Evolutionary conservation across 1,139 yeast species (phyloP).

Genomic region (Lodderomyces parapsilosis): DNA sequence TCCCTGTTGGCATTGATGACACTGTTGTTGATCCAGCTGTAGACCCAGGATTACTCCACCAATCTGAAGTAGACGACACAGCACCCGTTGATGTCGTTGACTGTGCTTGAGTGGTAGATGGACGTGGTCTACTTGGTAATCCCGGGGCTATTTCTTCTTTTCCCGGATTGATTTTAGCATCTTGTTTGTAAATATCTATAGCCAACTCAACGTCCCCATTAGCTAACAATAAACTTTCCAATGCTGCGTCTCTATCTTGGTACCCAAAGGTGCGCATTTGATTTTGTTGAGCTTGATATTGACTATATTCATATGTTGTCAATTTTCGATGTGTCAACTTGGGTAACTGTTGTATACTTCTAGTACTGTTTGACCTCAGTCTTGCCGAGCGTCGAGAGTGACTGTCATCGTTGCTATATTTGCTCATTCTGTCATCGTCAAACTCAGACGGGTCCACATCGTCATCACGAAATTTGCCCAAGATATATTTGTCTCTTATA

Average conservation of each 20-base stretch:
- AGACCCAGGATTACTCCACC: conserved; percentile 24
- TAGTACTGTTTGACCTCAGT: conserved; percentile 26
- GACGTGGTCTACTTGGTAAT: conserved; percentile 46
- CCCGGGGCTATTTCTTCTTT: conserved; percentile 41
- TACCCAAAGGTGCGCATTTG: conserved; percentile 47
- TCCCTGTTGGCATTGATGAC: conserved; percentile 3
- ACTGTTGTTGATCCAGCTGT: conserved; percentile 5
- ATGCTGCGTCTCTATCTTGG: conserved; percentile 42
- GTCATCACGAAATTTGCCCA: conserved; percentile 45
- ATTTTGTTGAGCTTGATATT: conserved; percentile 37
- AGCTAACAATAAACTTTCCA: conserved; percentile 50
- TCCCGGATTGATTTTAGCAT: conserved; percentile 34
- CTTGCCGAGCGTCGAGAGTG: conserved; percentile 14
- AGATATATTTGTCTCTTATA: conserved; percentile 53
- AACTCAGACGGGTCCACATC: conserved; percentile 22
- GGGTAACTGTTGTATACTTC: conserved; percentile 23
- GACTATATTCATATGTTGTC: conserved; percentile 42
- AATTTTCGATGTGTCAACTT: conserved; percentile 41
- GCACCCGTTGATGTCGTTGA: conserved; percentile 12
- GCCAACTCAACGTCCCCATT: conserved; percentile 52
- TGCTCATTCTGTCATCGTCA: conserved; percentile 19
- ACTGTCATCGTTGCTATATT: conserved; percentile 13
- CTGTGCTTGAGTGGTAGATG: conserved; percentile 5
- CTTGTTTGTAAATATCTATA: conserved; percentile 45
- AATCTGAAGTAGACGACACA: conserved; percentile 21